Evolutionary conservation across 1,284 basidiomycete genomes (phyloP), one percentile per base, ranked within the genome.

Genomic region (Moesziomyces parantarcticus): DNA sequence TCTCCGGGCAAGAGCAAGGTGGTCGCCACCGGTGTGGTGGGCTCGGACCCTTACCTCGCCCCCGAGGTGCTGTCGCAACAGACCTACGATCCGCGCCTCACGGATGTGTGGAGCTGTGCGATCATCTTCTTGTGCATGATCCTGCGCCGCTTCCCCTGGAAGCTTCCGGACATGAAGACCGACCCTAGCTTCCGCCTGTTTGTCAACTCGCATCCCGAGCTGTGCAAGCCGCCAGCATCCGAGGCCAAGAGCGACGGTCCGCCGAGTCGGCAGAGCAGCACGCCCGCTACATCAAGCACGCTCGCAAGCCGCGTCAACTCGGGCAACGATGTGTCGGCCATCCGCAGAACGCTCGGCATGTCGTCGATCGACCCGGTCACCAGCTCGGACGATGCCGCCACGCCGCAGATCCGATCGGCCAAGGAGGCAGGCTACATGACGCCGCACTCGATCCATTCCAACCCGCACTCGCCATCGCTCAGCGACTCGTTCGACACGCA

Each of bases 81-180:
- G 65, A 88, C 88, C 32, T 99, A 99, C 85, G 97, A 99, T 85
- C 96, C 97, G 18, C 89, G 96, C 78, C 91, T 98, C 86, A 95
- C 95, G 13, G 97, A 99, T 82, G 95, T 99, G 16, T 99, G 97
- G 97, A 93, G 92, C 75, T 90, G 96, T 46, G 97, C 93, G 55
- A 95, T 99, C 85, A 99, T 99, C 80, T 98, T 99, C 87, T 90
- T 99, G 86, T 99, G 97, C 87, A 99, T 99, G 97, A 88, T 97
- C 66, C 88, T 99, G 46, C 89, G 96, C 51, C 89, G 97, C 50
- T 99, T 99, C 88, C 97, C 97, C 2, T 99, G 97, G 97, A 98
- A 95, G 86, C 91, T 98, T 62, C 95, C 96, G 22, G 96, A 99
- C 84, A 88, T 90, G 79, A 97, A 97, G 88, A 90, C 90, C 32